Percentiles rank a stretch among this genome's conserved stretches.
Conservation (phyloP, 1,284 basidiomycete genomes). For the Trichosporon sp. region DNA sequence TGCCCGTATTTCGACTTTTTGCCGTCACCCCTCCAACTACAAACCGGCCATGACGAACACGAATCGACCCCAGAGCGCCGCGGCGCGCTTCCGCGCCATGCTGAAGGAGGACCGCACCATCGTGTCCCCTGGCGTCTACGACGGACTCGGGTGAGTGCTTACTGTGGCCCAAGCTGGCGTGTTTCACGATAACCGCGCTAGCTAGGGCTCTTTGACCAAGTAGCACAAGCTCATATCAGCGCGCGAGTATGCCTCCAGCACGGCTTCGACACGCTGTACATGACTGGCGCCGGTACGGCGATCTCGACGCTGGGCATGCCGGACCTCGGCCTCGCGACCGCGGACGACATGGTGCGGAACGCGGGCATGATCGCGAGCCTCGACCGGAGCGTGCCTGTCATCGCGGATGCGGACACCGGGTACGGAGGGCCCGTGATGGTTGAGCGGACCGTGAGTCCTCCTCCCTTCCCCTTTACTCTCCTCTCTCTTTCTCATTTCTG, state of each 20-base stretch:
- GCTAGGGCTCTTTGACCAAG: too few species aligned
- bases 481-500: too few species aligned
- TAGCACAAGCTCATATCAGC: not conserved
- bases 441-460: slow-evolving; percentile 8
- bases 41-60: not conserved
- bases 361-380: slow-evolving; percentile 64
- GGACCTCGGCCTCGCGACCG: slow-evolving; percentile 72
- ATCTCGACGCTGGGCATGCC: slow-evolving; percentile 70
- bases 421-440: slow-evolving; percentile 74
- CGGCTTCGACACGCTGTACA: slow-evolving; percentile 59
- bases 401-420: slow-evolving; percentile 77
- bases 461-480: not conserved
- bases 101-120: slow-evolving; percentile 8
- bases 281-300: slow-evolving; percentile 64
- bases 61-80: not conserved
- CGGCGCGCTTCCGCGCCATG: slow-evolving; percentile 8
- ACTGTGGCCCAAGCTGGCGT: not conserved
- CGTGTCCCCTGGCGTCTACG: slow-evolving; percentile 65
- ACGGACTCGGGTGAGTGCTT: slow-evolving; percentile 59
- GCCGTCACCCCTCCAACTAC: too few species aligned
- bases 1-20: not conserved
- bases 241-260: slow-evolving; percentile 71
- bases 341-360: slow-evolving; percentile 66
- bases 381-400: slow-evolving; percentile 51
- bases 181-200: too few species aligned